Evolutionary conservation across 73 alveolate genomes (phyloP).

Genomic region (Uronychia binucleata): DNA sequence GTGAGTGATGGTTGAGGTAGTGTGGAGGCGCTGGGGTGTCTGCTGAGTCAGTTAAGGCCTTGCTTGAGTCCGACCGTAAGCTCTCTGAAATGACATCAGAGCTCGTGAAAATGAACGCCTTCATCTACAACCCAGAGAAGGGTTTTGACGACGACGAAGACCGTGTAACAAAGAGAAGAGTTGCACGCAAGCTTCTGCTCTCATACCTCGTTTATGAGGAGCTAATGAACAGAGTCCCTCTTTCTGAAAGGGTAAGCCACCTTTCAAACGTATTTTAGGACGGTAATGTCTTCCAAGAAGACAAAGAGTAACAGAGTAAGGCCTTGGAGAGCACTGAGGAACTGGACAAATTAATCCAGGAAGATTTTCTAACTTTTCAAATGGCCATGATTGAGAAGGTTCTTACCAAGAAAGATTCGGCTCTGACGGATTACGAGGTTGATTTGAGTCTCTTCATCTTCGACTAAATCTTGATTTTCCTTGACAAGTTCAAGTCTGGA

Average conservation of each 20-base stretch:
- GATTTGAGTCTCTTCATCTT: background rate
- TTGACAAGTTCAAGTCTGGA: background rate
- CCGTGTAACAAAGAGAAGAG: background rate
- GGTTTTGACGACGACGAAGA: background rate
- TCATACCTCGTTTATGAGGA: background rate
- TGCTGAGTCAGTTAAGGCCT: no score
- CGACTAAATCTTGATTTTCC: background rate
- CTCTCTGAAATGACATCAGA: no score
- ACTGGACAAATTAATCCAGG: background rate
- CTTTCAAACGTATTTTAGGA: background rate
- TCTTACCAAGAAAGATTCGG: background rate
- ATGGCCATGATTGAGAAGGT: background rate
- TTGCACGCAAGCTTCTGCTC: background rate
- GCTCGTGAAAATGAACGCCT: background rate
- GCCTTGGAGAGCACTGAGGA: background rate
- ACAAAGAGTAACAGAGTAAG: background rate
- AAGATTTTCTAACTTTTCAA: background rate
- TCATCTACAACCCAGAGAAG: background rate
- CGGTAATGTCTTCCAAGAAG: background rate
- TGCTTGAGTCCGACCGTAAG: no score
- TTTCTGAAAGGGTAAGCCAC: background rate
- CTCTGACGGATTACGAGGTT: background rate
- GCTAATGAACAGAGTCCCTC: background rate
- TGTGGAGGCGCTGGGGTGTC: no score
- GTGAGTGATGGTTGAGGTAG: no score